A percentile compares a stretch with the other conserved stretches of the same genome.
Conservation (phyloP, 352 stramenopile genomes). For the Blastocystis sp. region DNA sequence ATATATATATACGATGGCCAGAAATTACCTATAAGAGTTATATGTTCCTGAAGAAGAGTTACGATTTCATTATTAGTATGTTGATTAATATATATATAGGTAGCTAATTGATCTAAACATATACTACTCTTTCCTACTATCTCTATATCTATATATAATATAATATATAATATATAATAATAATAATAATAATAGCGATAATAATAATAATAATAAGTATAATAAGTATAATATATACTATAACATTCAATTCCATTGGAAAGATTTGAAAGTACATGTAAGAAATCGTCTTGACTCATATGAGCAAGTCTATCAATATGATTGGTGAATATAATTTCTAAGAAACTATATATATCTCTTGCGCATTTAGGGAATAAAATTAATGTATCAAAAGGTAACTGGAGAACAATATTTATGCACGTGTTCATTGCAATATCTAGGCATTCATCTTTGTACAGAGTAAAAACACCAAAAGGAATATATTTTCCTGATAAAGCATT, state of each 20-base stretch:
- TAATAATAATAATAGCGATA: too few relatives aligned
- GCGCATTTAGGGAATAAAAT: neutral
- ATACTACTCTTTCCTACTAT: conserved; percentile 21
- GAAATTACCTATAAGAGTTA: too few relatives aligned
- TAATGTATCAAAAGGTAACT: conserved; percentile 3
- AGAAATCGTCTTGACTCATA: conserved; percentile 28
- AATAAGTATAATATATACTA: neutral
- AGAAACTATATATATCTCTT: conserved; percentile 17
- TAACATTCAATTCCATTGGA: conserved; percentile 22
- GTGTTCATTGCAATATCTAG: conserved; percentile 5
- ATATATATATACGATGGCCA: too few relatives aligned
- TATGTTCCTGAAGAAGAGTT: too few relatives aligned
- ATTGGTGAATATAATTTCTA: conserved; percentile 35
- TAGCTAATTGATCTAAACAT: conserved; percentile 28
- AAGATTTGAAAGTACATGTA: conserved; percentile 21
- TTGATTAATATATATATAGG: conserved; percentile 37
- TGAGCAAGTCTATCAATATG: conserved; percentile 24
- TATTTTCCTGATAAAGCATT: conserved; percentile 23
- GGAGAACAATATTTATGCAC: conserved; percentile 23
- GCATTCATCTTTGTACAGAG: conserved; percentile 27
- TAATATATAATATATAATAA: too few relatives aligned
- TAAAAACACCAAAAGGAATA: conserved; percentile 31
- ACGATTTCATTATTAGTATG: too few relatives aligned
- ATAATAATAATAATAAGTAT: too few relatives aligned
- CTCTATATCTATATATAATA: conserved; percentile 22